Base-by-base conservation (phyloP, 192 early-diverging fungal species). In the Coemansia sp. region DNA sequence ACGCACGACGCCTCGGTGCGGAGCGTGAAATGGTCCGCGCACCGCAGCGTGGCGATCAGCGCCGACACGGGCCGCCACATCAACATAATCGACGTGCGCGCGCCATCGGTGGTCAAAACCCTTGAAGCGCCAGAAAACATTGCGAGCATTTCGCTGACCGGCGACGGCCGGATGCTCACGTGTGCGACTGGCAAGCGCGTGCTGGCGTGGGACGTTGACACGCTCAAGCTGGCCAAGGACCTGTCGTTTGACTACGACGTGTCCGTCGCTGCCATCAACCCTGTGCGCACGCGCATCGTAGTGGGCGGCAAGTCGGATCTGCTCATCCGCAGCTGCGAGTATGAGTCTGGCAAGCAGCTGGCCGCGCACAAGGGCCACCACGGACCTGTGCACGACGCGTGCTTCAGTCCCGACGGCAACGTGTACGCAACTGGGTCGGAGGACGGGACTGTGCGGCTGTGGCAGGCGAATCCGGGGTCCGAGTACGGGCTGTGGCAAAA, bases 331-430 rank as follows among this genome's bases (percentile, higher is more conserved):
- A 88, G 89, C 54, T 90, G 88, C 59, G 92, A 93, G 27, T 94
- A 88, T 64, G 84, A 85, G n/a, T 80, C 82, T 0, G 93, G 87
- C 3, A 67, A 85, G 30, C 90, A 91, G 58, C 63, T 89, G 33
- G 89, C 93, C 64, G 82, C 91, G 12, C 91, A 93, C 65, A 94
- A 94, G 71, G 93, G 93, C 28, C 93, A 95, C 65, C 92, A 94
- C 59, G 93, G 93, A 5, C 88, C 92, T 0, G 88, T 95, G 31
- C 92, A 94, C 51, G 89, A 89, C 61, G 90, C 89, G 23, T 91
- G 89, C 56, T 93, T 93, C 65, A 95, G 92, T 24, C 93, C 93
- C 21, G 93, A 95, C 67, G 93, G 93, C 29, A 88, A 92, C 48
- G 64, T 95, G 18, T 95, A 95, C 67, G 91, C 93, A 6, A 93